Evolutionary conservation across 2,329 filamentous ascomycete species (phyloP).

Genomic region (Ceratocystis variospora): DNA sequence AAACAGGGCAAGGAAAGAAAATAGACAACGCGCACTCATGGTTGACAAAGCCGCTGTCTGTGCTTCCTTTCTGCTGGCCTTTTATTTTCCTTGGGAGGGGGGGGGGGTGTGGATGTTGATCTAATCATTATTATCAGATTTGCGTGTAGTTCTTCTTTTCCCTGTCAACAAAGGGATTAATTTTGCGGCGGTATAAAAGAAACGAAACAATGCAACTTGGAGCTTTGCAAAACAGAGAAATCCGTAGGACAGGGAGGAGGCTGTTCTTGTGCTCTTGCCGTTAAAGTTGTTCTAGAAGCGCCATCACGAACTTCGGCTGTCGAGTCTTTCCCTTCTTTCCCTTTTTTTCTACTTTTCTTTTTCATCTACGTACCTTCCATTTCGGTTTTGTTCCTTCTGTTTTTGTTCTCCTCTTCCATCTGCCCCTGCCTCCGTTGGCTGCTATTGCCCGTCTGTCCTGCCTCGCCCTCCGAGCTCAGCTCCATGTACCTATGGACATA

Average conservation of each 20-base stretch:
- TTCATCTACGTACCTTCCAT: background rate
- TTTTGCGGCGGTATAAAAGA: too few species aligned
- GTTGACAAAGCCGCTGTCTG: slow-evolving; percentile 3
- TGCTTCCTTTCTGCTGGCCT: background rate
- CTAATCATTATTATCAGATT: slow-evolving; percentile 1
- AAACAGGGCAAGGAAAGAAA: background rate
- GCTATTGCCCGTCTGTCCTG: too few species aligned
- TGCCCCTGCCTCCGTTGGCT: too few species aligned
- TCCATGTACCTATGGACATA: too few species aligned
- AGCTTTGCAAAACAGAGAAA: too few species aligned
- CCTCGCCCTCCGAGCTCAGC: too few species aligned
- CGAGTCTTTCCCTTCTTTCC: background rate
- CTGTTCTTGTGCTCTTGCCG: too few species aligned
- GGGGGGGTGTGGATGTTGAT: background rate
- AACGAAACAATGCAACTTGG: too few species aligned
- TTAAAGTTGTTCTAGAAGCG: too few species aligned
- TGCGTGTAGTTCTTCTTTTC: background rate
- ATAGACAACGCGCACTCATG: background rate
- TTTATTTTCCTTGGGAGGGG: background rate
- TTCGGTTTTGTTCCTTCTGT: background rate
- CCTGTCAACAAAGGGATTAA: background rate
- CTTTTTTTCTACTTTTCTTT: background rate
- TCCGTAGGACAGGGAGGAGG: too few species aligned
- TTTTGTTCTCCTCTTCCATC: background rate
- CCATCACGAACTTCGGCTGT: too few species aligned